Evolutionary conservation across 1,284 basidiomycete genomes (phyloP), one percentile per base, ranked within the genome.

Genomic region (Cryptococcus deneoformans): DNA sequence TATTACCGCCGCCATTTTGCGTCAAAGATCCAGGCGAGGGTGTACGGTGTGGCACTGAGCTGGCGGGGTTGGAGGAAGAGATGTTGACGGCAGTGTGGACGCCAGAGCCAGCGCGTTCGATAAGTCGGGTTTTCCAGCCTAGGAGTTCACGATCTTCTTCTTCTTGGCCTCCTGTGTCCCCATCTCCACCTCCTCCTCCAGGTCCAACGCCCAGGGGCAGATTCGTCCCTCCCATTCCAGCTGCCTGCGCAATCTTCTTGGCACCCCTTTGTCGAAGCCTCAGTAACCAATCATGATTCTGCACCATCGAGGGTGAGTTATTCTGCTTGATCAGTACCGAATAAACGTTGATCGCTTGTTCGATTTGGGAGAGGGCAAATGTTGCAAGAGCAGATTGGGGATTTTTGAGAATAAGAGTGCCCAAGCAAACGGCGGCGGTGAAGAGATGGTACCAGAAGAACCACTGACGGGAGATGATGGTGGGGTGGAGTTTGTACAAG

Each of bases 371-470:
- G 10, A 68, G 49, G 20, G 63, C 65, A 43, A 67, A 66, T 5
- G 57, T 38, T 10, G 67, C 59, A 5, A 72, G 58, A 8, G 60
- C 55, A 29, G 61, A 67, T 5, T 53, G 56, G 5, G 70, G 70
- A 39, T 47, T 64, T 6, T 59, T 60, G 11, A 72, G 61, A 42
- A 67, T 58, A 16, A 69, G 53, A 11, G 67, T 67, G 9, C 66
- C 67, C 9, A 69, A 57, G 46, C 69, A 70, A 6, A 70, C 66
- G 6, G 69, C 70, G 6, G 62, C 62, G 16, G 66, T 68, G 52
- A 68, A 70, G n/a, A 65, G 59, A 51, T 70, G 69, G 46, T 66
- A 68, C 63, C 66, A 70, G 50, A 65, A 63, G 56, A 63, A 68
- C 69, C 68, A 73, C 36, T 71, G 66, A n/a, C 70, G 62, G 5